Conservation (phyloP, 163 green algal species). For the Volvox carteri region DNA sequence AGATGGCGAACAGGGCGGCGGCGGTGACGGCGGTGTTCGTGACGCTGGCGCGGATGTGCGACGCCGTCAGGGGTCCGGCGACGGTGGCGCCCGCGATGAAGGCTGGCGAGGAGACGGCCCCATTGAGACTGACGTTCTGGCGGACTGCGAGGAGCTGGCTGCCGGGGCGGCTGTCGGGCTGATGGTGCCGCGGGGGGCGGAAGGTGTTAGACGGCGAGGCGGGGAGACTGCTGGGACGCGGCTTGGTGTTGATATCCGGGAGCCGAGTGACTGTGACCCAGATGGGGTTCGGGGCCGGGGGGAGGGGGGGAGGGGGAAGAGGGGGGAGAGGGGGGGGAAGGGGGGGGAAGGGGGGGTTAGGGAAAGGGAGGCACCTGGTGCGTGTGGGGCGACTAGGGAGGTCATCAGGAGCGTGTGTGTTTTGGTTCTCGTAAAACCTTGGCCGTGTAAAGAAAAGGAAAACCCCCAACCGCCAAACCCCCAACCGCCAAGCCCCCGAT, state of each 20-base stretch:
- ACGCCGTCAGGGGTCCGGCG: conserved; percentile 4
- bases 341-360: background rate
- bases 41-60: background rate
- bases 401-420: no score
- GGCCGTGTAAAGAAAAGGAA: no score
- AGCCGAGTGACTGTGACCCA: conserved; percentile 2
- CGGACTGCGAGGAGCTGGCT: background rate
- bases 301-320: background rate
- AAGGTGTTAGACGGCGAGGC: background rate
- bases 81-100: conserved; percentile 49
- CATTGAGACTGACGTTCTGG: background rate
- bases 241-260: conserved; percentile 3
- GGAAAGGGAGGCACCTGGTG: background rate
- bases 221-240: conserved; percentile 18
- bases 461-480: no score
- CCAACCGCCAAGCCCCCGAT: no score
- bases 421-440: no score
- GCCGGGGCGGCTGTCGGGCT: background rate
- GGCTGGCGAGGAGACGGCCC: background rate
- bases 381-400: no score
- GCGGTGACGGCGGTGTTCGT: background rate
- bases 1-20: background rate
- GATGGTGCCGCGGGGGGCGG: background rate
- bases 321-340: background rate
- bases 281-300: background rate